Evolutionary conservation across 768 basidiomycete species (phyloP).

Genomic region (Naematelia encephala): DNA sequence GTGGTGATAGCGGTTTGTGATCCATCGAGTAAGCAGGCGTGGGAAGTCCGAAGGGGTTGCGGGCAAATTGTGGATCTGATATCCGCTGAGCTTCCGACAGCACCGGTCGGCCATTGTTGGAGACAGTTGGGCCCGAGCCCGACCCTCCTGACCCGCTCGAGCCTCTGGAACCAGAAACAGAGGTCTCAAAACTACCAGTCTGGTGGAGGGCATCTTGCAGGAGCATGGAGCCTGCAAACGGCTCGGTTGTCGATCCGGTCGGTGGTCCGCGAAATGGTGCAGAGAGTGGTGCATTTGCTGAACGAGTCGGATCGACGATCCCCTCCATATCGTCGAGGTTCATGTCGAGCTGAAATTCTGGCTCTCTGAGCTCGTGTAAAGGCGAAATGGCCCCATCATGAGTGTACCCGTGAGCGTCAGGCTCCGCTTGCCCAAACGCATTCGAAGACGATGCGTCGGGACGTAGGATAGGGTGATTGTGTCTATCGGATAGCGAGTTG

Average conservation of each 20-base stretch:
- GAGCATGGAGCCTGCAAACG: conserved; percentile 14
- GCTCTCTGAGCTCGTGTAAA: conserved; percentile 33
- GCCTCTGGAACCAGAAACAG: conserved; percentile 17
- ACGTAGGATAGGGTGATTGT: neutral
- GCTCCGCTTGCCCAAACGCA: neutral
- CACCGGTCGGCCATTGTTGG: conserved; percentile 15
- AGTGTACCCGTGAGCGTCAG: conserved; percentile 8
- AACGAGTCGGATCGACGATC: conserved; percentile 61
- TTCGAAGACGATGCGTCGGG: neutral
- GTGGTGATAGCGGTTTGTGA: conserved; percentile 26
- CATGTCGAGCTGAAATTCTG: conserved; percentile 60
- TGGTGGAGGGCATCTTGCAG: conserved; percentile 26
- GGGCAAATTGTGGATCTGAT: conserved; percentile 8
- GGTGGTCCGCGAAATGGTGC: conserved; percentile 4
- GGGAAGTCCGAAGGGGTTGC: conserved; percentile 19
- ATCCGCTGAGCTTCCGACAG: conserved; percentile 26
- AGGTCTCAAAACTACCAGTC: conserved; percentile 28
- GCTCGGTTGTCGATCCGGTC: conserved; percentile 3
- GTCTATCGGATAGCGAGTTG: neutral
- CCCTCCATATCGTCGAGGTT: conserved; percentile 76
- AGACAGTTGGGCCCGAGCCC: neutral
- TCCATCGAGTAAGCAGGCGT: conserved; percentile 23
- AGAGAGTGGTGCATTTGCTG: conserved; percentile 19
- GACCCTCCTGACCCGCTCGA: conserved; percentile 23
- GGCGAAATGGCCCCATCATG: conserved; percentile 28